Percentiles rank a stretch among this genome's conserved stretches.
These are phyloP conservation scores for Diaporthe citriasiana DNA, from an alignment of 2,329 filamentous ascomycete species.

Conservation along the genomic window DNA sequence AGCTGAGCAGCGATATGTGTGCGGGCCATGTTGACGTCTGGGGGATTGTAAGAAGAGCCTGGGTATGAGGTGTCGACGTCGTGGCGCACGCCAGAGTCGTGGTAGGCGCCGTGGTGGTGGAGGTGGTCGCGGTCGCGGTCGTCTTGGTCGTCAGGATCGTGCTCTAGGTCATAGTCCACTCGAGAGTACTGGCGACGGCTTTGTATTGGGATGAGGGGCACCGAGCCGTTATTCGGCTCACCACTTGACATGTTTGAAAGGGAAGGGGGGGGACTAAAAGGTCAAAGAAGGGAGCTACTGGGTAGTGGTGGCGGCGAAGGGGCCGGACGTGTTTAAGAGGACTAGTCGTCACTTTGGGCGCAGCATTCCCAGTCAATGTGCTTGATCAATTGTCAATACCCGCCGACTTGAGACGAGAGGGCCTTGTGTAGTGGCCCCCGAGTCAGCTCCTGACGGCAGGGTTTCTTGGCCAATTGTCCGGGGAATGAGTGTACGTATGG, in stretches of 20 bases:
- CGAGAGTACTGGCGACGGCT: constrained; percentile 34
- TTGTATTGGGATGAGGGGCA: constrained; percentile 39
- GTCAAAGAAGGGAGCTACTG: constrained; percentile 10
- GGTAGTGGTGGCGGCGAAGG: background rate
- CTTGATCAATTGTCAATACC: constrained; percentile 2
- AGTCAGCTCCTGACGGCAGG: constrained; percentile 21
- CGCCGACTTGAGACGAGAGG: constrained; percentile 25
- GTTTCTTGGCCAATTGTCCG: constrained; percentile 24
- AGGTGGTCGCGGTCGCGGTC: constrained; percentile 22
- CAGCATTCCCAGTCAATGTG: background rate
- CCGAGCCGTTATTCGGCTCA: constrained; percentile 35
- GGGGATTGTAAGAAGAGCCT: constrained; percentile 3
- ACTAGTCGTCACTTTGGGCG: constrained; percentile 12
- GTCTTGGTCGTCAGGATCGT: constrained; percentile 24
- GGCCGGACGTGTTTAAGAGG: constrained; percentile 26
- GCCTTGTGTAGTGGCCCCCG: constrained; percentile 17
- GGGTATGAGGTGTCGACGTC: constrained; percentile 37
- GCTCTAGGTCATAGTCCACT: constrained; percentile 28
- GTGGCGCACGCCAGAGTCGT: constrained; percentile 9
- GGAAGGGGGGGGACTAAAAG: background rate
- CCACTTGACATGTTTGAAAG: constrained; percentile 22
- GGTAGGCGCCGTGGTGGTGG: constrained; percentile 4
- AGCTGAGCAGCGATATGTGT: constrained; percentile 37
- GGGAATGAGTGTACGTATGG: background rate
- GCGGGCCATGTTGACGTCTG: constrained; percentile 33